phyloP scores from a whole-genome alignment of 1,284 basidiomycete species.

The Gymnopus androsaceus region DNA sequence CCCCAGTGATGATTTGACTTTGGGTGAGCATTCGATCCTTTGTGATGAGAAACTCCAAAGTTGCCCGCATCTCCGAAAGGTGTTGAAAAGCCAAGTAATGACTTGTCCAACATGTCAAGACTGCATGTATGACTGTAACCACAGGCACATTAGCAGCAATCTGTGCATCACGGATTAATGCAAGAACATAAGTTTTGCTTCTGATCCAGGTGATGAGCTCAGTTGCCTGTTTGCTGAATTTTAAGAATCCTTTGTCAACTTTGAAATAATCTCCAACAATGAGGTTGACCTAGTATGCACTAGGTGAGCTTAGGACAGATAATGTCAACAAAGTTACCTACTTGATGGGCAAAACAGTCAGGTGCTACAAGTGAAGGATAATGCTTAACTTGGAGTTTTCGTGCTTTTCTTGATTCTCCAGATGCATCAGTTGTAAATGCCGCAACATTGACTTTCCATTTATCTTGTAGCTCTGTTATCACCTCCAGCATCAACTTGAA shows the following conservation, averaged over 20 bases:
- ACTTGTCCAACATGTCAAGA: conserved; percentile 35
- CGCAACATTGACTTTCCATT: conserved; percentile 31
- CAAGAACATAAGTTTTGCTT: conserved; percentile 28
- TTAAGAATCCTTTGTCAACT: conserved; percentile 19
- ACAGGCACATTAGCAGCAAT: neutral
- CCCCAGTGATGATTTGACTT: conserved; percentile 20
- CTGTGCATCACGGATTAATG: conserved; percentile 14
- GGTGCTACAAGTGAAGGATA: conserved; percentile 29
- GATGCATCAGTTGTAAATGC: conserved; percentile 37
- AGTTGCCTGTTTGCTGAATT: conserved; percentile 21
- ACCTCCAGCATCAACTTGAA: conserved; percentile 26
- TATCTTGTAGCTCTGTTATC: conserved; percentile 18
- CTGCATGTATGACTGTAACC: conserved; percentile 22
- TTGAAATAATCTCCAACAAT: conserved; percentile 40
- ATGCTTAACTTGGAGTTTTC: conserved; percentile 21
- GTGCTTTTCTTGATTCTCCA: conserved; percentile 37
- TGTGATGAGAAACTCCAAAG: conserved; percentile 20
- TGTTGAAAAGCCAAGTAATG: conserved; percentile 31
- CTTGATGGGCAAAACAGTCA: conserved; percentile 44
- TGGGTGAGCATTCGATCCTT: conserved; percentile 19
- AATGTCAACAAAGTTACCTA: conserved; percentile 17
- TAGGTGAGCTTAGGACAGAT: no score
- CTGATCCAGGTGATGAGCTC: conserved; percentile 31
- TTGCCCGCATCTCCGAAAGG: conserved; percentile 27
- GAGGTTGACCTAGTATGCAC: conserved; percentile 38